Evolutionary conservation across 2,329 filamentous ascomycete species (phyloP).

Genomic region (Colletotrichum musae): DNA sequence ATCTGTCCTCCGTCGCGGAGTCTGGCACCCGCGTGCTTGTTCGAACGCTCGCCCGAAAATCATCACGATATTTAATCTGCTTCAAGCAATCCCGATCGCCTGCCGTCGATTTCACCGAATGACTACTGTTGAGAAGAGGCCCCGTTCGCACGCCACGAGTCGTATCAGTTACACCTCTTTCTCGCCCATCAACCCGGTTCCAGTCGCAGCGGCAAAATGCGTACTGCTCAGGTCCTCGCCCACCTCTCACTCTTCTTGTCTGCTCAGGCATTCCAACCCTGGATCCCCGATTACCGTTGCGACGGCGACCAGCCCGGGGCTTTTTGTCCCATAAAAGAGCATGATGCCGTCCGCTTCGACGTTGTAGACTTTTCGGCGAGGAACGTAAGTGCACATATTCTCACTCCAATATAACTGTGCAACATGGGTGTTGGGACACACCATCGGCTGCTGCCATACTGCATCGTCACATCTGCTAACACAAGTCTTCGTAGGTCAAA

Average conservation of each 20-base stretch:
- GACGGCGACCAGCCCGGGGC: slow-evolving; percentile 46
- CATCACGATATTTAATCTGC: background rate
- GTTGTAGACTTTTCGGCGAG: slow-evolving; percentile 46
- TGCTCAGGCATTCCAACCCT: slow-evolving; percentile 65
- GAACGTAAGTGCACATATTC: too few relatives aligned
- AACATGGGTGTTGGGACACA: too few relatives aligned
- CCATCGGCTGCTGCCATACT: too few relatives aligned
- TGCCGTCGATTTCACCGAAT: background rate
- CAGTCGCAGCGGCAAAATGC: slow-evolving; percentile 55
- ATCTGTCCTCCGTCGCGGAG: slow-evolving; percentile 40
- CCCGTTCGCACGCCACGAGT: too few relatives aligned
- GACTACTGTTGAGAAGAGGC: background rate
- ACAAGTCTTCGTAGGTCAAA: slow-evolving; percentile 46
- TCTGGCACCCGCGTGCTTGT: slow-evolving; percentile 39
- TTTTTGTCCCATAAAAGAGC: slow-evolving; percentile 15
- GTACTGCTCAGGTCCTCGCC: slow-evolving; percentile 54
- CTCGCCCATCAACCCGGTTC: background rate
- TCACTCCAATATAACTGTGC: too few relatives aligned
- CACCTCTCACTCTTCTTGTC: slow-evolving; percentile 64
- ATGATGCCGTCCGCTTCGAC: slow-evolving; percentile 24
- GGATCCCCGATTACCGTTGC: slow-evolving; percentile 50
- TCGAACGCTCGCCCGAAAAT: slow-evolving; percentile 3
- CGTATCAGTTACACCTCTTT: too few relatives aligned
- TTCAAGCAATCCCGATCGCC: background rate
- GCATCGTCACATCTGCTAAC: background rate